phyloP scores from a whole-genome alignment of 2,329 filamentous ascomycete genomes.

The Cladosporium velox region DNA sequence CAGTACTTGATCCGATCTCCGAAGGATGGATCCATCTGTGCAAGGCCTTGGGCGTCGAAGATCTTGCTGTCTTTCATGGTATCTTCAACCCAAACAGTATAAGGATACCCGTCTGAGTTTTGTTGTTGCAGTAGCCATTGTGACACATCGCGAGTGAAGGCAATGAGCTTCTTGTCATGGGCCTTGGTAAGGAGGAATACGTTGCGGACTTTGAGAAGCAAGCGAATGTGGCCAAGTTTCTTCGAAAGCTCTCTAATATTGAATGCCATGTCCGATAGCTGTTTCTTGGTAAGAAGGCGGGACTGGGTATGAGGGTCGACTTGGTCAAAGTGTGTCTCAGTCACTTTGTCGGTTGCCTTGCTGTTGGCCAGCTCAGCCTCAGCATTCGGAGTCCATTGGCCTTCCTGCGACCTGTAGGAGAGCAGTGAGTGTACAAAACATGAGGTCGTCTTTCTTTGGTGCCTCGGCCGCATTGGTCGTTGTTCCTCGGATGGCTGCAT shows the following conservation, averaged over 20 bases:
- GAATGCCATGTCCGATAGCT: conserved; percentile 95
- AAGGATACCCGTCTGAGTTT: conserved; percentile 62
- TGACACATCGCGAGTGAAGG: conserved; percentile 73
- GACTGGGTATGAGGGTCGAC: conserved; percentile 52
- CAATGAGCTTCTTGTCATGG: conserved; percentile 79
- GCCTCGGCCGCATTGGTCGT: conserved; percentile 4
- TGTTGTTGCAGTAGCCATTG: conserved; percentile 74
- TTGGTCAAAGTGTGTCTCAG: conserved; percentile 36
- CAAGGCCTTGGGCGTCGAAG: conserved; percentile 72
- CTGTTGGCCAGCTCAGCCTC: conserved; percentile 34
- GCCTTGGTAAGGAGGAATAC: conserved; percentile 91
- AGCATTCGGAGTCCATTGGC: conserved; percentile 29
- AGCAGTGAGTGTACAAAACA: conserved; percentile 65
- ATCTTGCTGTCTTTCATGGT: conserved; percentile 68
- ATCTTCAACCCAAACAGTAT: conserved; percentile 79
- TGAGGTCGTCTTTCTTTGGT: conserved; percentile 48
- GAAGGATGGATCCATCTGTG: conserved; percentile 61
- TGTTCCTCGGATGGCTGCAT: conserved; percentile 35
- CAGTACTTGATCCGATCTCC: conserved; percentile 73
- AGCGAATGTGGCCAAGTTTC: conserved; percentile 76
- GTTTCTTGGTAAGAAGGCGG: conserved; percentile 88
- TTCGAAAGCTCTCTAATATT: conserved; percentile 89
- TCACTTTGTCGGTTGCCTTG: conserved; percentile 46
- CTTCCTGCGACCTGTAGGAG: conserved; percentile 41
- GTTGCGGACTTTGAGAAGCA: conserved; percentile 77